Evolutionary conservation across 495 filamentous ascomycete genomes (phyloP).

Genomic region (Rusavskia elegans): DNA sequence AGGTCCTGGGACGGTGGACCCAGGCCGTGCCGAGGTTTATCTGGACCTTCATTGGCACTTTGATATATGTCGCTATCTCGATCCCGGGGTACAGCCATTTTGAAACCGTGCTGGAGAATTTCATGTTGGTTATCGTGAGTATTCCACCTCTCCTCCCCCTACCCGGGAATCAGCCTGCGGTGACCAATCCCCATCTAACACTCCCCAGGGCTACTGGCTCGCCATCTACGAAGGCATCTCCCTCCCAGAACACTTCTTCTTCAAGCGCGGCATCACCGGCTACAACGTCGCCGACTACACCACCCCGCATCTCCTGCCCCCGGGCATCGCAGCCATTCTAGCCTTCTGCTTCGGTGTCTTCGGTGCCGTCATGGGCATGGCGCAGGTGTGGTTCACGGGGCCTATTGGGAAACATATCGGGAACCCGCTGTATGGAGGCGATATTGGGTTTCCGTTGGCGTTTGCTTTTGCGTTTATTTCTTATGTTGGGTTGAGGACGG

Average conservation of each 20-base stretch:
- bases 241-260: slow-evolving; percentile 62
- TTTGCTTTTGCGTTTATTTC: slow-evolving; percentile 34
- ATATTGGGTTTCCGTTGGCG: slow-evolving; percentile 62
- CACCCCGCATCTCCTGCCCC: slow-evolving; percentile 41
- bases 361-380: slow-evolving; percentile 66
- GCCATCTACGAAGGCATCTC: slow-evolving; percentile 66
- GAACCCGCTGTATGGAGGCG: slow-evolving; percentile 39
- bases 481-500: slow-evolving; percentile 30
- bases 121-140: slow-evolving; percentile 57
- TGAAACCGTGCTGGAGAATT: slow-evolving; percentile 54
- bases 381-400: slow-evolving; percentile 59
- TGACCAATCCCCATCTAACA: not conserved
- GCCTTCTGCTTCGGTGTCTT: slow-evolving; percentile 54
- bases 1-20: slow-evolving; percentile 48
- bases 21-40: slow-evolving; percentile 61
- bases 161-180: not conserved
- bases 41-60: slow-evolving; percentile 54
- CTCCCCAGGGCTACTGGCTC: slow-evolving; percentile 53
- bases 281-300: slow-evolving; percentile 49
- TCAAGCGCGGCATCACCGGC: slow-evolving; percentile 46
- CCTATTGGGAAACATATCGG: slow-evolving; percentile 54
- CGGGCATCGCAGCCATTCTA: slow-evolving; percentile 50
- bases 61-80: slow-evolving; percentile 56
- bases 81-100: slow-evolving; percentile 68
- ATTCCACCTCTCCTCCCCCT: not conserved